phyloP scores from a whole-genome alignment of 768 basidiomycete species.

The Tephrocybe sp. region DNA sequence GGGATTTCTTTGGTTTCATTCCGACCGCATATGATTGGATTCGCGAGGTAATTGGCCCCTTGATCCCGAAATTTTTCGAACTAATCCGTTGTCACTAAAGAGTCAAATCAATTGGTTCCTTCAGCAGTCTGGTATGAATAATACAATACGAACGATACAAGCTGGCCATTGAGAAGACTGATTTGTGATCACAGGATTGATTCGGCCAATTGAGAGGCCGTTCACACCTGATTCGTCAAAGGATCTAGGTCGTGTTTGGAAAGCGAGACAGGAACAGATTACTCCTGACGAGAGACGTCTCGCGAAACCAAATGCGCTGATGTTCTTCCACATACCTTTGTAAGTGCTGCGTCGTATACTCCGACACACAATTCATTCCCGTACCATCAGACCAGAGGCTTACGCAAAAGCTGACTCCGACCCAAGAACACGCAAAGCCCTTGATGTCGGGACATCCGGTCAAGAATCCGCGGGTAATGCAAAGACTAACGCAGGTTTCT shows the following conservation, averaged over 20 bases:
- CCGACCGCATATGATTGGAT: constrained; percentile 87
- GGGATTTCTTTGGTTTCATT: constrained; percentile 62
- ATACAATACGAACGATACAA: constrained; percentile 23
- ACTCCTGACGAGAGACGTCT: constrained; percentile 54
- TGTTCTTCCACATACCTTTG: constrained; percentile 99
- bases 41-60: constrained; percentile 46
- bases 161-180: not conserved
- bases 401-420: constrained; percentile 71
- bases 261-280: constrained; percentile 58
- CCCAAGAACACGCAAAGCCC: constrained; percentile 51
- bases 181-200: constrained; percentile 39
- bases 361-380: constrained; percentile 1
- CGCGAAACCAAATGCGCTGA: constrained; percentile 92
- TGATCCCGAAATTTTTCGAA: not conserved
- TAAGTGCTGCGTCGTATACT: constrained; percentile 33
- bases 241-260: constrained; percentile 70
- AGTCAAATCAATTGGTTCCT: constrained; percentile 92
- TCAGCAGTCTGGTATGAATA: constrained; percentile 64
- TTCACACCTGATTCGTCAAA: constrained; percentile 75
- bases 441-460: constrained; percentile 70
- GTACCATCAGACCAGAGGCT: constrained; percentile 61
- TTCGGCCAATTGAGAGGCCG: constrained; percentile 77
- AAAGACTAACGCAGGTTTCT: constrained; percentile 79
- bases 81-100: constrained; percentile 29
- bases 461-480: constrained; percentile 62